These are phyloP conservation scores for Xylariaceae sp. DNA, from an alignment of 2,329 filamentous ascomycete genomes.

Conservation along the genomic window DNA sequence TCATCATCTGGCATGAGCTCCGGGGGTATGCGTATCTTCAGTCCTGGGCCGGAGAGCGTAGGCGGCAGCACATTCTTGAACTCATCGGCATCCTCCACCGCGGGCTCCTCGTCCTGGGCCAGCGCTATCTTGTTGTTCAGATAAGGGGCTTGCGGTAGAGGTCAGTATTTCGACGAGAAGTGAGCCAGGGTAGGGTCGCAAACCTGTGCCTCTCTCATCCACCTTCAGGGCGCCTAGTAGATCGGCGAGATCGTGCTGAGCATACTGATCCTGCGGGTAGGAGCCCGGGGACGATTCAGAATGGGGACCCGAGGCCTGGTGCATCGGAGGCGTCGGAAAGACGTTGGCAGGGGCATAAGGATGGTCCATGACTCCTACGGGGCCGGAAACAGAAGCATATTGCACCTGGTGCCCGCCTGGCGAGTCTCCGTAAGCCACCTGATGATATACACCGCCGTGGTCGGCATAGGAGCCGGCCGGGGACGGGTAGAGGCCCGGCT, in stretches of 20 bases:
- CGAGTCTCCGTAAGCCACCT: conserved; percentile 39
- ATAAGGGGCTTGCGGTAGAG: conserved; percentile 60
- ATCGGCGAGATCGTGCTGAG: conserved; percentile 66
- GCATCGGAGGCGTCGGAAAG: conserved; percentile 48
- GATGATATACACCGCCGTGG: conserved; percentile 36
- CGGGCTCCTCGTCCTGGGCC: conserved; percentile 49
- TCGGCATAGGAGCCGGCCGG: conserved; percentile 40
- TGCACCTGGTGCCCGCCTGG: conserved; percentile 40
- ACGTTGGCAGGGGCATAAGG: conserved; percentile 40
- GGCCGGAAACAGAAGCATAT: conserved; percentile 45
- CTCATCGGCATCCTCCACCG: conserved; percentile 64
- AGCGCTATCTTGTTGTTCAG: conserved; percentile 53
- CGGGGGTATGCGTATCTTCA: conserved; percentile 79
- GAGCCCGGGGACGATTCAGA: conserved; percentile 39
- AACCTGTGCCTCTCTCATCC: conserved; percentile 79
- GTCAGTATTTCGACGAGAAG: conserved; percentile 6
- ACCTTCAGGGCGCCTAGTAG: conserved; percentile 82
- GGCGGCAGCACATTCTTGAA: conserved; percentile 64
- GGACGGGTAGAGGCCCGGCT: conserved; percentile 40
- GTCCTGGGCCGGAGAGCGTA: conserved; percentile 59
- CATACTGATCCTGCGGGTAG: conserved; percentile 56
- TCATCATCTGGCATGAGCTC: conserved; percentile 89
- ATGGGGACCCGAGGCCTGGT: conserved; percentile 27
- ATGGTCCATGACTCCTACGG: conserved; percentile 43
- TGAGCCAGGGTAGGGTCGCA: conserved; percentile 20